phyloP scores from a whole-genome alignment of 495 filamentous ascomycete genomes.

The Jackrogersella multiformis region DNA sequence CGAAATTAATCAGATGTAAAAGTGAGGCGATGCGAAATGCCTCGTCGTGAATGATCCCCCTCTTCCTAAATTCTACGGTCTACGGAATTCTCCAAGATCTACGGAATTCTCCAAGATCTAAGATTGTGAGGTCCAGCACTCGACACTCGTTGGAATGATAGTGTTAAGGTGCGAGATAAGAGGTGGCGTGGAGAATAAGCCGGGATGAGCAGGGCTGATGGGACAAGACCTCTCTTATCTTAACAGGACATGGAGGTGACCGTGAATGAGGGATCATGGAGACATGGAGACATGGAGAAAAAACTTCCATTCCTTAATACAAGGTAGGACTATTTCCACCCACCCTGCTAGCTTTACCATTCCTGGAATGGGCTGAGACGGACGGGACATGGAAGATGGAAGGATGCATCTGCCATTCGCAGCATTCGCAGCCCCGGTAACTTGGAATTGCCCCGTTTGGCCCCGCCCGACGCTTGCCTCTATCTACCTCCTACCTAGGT shows the following conservation, averaged over 20 bases:
- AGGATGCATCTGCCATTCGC: too few species aligned
- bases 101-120: neutral
- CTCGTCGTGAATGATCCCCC: constrained; percentile 10
- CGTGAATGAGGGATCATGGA: constrained; percentile 13
- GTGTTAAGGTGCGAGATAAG: constrained; percentile 19
- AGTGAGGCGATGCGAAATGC: constrained; percentile 34
- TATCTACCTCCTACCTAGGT: neutral
- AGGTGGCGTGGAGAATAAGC: constrained; percentile 2
- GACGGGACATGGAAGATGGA: neutral
- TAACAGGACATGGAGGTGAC: constrained; percentile 22
- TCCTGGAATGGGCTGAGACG: constrained; percentile 18
- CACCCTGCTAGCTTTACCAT: neutral
- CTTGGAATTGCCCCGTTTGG: constrained; percentile 34
- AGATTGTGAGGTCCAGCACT: constrained; percentile 13
- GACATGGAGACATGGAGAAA: neutral
- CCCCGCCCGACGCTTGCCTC: constrained; percentile 24
- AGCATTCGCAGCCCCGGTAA: constrained; percentile 31
- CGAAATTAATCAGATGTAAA: constrained; percentile 6
- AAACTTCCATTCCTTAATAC: constrained; percentile 20
- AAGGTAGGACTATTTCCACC: too few species aligned
- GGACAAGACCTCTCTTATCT: constrained; percentile 23
- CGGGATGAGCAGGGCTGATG: constrained; percentile 11
- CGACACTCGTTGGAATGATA: constrained; percentile 10
- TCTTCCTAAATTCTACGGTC: constrained; percentile 10
- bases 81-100: constrained; percentile 1